A percentile compares a stretch with the other conserved stretches of the same genome.
Evolutionary conservation across 2,329 filamentous ascomycete species (phyloP).

Genomic region (Clathrospora elynae): DNA sequence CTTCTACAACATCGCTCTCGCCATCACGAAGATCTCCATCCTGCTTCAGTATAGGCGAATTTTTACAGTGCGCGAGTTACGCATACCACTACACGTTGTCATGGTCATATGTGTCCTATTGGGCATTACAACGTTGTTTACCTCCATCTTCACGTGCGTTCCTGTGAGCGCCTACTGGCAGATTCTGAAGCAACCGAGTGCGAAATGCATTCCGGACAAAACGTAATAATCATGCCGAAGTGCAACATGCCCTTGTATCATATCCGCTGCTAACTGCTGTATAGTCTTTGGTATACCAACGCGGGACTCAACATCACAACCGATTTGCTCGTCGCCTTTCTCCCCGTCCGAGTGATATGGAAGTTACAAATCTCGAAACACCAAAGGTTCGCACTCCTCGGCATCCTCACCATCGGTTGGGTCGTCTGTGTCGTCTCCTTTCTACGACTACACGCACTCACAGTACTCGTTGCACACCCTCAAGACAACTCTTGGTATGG

Average conservation of each 20-base stretch:
- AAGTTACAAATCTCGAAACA: slow-evolving; percentile 26
- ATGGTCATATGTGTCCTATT: slow-evolving; percentile 28
- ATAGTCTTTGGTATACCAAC: slow-evolving; percentile 30
- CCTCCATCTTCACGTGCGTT: slow-evolving; percentile 26
- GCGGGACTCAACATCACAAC: slow-evolving; percentile 32
- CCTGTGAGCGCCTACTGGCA: slow-evolving; percentile 33
- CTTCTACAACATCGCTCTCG: slow-evolving; percentile 29
- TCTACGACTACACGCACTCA: slow-evolving; percentile 33
- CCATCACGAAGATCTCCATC: slow-evolving; percentile 36
- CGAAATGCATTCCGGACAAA: slow-evolving; percentile 23
- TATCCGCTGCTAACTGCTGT: slow-evolving; percentile 1
- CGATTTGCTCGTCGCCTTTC: slow-evolving; percentile 31
- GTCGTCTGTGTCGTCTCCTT: slow-evolving; percentile 42
- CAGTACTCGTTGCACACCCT: slow-evolving; percentile 15
- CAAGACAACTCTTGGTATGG: slow-evolving; percentile 33
- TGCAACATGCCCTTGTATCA: too few species aligned
- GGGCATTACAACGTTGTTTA: slow-evolving; percentile 19
- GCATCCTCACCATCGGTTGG: slow-evolving; percentile 39
- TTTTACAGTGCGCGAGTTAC: slow-evolving; percentile 30
- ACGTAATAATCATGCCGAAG: too few species aligned
- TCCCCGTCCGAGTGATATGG: slow-evolving; percentile 36
- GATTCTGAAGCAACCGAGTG: slow-evolving; percentile 18
- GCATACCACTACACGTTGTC: slow-evolving; percentile 28
- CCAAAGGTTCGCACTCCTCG: slow-evolving; percentile 30
- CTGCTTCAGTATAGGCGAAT: slow-evolving; percentile 37